Evolutionary conservation across 2,329 filamentous ascomycete species (phyloP).

Genomic region (Aureobasidium uvarum): DNA sequence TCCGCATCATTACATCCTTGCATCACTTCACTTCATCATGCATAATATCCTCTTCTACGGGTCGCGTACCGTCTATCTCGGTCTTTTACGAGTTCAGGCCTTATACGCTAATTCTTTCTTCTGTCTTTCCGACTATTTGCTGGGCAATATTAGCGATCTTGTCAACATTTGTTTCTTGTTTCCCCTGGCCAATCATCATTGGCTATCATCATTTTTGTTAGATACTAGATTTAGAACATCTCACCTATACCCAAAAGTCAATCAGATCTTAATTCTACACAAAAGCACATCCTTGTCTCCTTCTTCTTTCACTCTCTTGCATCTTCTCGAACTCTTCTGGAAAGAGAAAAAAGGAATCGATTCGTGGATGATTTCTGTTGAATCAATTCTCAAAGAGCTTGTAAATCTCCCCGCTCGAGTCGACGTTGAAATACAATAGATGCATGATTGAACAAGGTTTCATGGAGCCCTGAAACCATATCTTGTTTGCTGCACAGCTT

Average conservation of each 20-base stretch:
- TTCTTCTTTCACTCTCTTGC: background rate
- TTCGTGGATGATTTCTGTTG: background rate
- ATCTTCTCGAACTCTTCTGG: background rate
- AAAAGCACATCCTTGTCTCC: background rate
- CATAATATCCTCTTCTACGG: background rate
- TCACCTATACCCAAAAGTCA: conserved; percentile 16
- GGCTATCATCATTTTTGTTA: conserved; percentile 7
- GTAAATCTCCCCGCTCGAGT: background rate
- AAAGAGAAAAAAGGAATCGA: background rate
- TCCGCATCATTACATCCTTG: background rate
- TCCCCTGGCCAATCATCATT: background rate
- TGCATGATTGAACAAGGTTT: background rate
- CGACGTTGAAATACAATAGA: conserved; percentile 15
- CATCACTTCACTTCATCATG: conserved; percentile 10
- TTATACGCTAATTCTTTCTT: conserved; percentile 16
- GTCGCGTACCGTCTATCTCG: conserved; percentile 18
- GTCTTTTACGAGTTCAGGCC: conserved; percentile 23
- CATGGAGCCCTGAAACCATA: background rate
- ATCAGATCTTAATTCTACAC: background rate
- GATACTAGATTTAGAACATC: conserved; percentile 17
- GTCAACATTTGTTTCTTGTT: background rate
- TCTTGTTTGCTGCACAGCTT: background rate
- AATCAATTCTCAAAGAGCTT: background rate
- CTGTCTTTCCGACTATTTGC: background rate
- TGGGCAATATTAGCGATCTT: conserved; percentile 9